These are phyloP conservation scores for Kwoniella pini DNA, from an alignment of 768 basidiomycete species.

Conservation along the genomic window DNA sequence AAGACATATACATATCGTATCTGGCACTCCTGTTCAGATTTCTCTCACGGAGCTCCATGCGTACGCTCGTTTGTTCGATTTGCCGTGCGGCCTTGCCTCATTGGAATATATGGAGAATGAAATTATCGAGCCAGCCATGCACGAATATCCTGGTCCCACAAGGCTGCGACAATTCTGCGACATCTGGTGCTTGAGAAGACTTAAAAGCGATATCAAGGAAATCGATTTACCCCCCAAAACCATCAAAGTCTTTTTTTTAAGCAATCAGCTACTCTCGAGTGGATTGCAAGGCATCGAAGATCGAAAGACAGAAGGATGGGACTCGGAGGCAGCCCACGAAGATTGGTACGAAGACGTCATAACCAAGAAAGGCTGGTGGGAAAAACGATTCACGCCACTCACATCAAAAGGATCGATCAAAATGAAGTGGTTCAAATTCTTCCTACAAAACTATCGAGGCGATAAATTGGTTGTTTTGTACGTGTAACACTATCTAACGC, in stretches of 20 bases:
- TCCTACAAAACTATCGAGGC: neutral
- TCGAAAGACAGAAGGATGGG: neutral
- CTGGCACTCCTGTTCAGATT: slow-evolving; percentile 6
- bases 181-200: slow-evolving; percentile 3
- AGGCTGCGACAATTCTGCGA: neutral
- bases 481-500: no score
- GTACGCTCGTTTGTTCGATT: neutral
- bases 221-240: neutral
- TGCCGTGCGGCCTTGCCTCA: neutral
- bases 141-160: no score
- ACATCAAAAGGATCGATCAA: slow-evolving; percentile 4
- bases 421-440: slow-evolving; percentile 9
- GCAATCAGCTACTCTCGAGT: neutral
- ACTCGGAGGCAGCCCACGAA: neutral
- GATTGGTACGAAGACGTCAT: neutral
- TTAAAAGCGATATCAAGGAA: neutral
- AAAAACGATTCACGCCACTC: neutral
- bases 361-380: neutral
- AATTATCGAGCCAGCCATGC: neutral
- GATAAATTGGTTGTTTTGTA: slow-evolving; percentile 13
- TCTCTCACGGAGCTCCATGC: neutral
- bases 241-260: slow-evolving; percentile 5
- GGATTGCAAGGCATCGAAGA: neutral
- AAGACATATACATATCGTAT: slow-evolving; percentile 1
- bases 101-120: neutral